Conservation (phyloP, 2,329 filamentous ascomycete species). For the Aciculosporium take region DNA sequence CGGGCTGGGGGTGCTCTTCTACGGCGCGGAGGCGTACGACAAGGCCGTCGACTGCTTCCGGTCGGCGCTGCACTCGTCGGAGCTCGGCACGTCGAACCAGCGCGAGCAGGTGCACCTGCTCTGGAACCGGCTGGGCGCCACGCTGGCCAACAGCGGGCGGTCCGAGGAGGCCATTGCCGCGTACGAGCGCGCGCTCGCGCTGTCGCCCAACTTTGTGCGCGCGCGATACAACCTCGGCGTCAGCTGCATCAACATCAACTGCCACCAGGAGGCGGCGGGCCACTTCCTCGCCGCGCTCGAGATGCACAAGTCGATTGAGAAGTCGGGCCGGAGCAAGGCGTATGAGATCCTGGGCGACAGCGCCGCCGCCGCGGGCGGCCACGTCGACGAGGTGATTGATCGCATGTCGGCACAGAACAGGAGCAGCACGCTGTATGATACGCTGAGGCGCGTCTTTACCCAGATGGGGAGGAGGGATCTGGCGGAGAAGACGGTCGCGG, state of each 20-base stretch:
- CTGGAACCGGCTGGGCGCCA: conserved; percentile 94
- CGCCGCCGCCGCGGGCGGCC: conserved; percentile 22
- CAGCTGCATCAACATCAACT: conserved; percentile 93
- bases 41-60: conserved; percentile 98
- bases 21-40: conserved; percentile 93
- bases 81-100: conserved; percentile 71
- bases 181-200: conserved; percentile 79
- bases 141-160: conserved; percentile 84
- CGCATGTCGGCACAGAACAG: conserved; percentile 88
- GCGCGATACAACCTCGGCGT: conserved; percentile 95
- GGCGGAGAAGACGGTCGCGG: conserved; percentile 72
- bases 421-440: conserved; percentile 94
- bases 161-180: conserved; percentile 93
- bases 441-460: conserved; percentile 81
- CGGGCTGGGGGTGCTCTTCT: conserved; percentile 90
- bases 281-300: conserved; percentile 82
- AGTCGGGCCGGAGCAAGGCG: conserved; percentile 68
- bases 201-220: conserved; percentile 92
- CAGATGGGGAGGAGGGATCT: conserved; percentile 87
- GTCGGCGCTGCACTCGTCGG: conserved; percentile 72
- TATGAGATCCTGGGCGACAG: conserved; percentile 60
- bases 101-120: conserved; percentile 80
- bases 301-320: conserved; percentile 91
- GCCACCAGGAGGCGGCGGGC: conserved; percentile 81
- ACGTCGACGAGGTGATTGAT: conserved; percentile 59